phyloP scores from a whole-genome alignment of 2,329 filamentous ascomycete genomes.

The Thelonectria discophora region DNA sequence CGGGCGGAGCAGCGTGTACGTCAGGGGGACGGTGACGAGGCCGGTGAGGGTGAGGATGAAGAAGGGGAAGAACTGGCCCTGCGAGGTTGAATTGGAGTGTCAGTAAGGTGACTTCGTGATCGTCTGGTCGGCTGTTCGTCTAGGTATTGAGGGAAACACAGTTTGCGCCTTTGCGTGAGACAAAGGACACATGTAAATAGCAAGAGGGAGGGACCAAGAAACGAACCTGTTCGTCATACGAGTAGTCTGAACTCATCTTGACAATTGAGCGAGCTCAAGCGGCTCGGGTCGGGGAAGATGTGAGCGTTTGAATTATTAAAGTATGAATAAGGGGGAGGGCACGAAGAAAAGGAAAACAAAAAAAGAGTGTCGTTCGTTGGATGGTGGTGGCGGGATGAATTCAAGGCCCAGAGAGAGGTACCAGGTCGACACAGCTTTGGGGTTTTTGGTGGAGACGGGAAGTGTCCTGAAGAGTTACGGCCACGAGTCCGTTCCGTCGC shows the following conservation, averaged over 20 bases:
- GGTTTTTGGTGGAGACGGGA: slow-evolving; percentile 26
- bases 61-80: slow-evolving; percentile 99
- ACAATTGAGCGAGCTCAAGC: slow-evolving; percentile 49
- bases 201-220: not conserved
- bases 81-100: slow-evolving; percentile 5
- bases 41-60: slow-evolving; percentile 92
- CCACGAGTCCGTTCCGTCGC: slow-evolving; percentile 40
- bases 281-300: slow-evolving; percentile 37
- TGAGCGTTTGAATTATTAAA: slow-evolving; percentile 14
- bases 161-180: slow-evolving; percentile 8
- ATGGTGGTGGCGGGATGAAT: slow-evolving; percentile 7
- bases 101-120: not conserved
- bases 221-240: slow-evolving; percentile 89
- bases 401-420: slow-evolving; percentile 12
- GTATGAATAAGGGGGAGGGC: slow-evolving; percentile 23
- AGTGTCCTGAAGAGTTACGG: slow-evolving; percentile 44
- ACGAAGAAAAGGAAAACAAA: slow-evolving; percentile 21
- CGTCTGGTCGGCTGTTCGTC: not conserved
- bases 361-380: slow-evolving; percentile 20
- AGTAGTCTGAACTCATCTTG: slow-evolving; percentile 93
- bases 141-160: not conserved
- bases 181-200: slow-evolving; percentile 3
- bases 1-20: slow-evolving; percentile 85
- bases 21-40: slow-evolving; percentile 88
- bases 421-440: slow-evolving; percentile 8